Percentiles rank a stretch among this genome's conserved stretches.
phyloP scores from a whole-genome alignment of 2,329 filamentous ascomycete genomes.

The Aspergillus sp. region DNA sequence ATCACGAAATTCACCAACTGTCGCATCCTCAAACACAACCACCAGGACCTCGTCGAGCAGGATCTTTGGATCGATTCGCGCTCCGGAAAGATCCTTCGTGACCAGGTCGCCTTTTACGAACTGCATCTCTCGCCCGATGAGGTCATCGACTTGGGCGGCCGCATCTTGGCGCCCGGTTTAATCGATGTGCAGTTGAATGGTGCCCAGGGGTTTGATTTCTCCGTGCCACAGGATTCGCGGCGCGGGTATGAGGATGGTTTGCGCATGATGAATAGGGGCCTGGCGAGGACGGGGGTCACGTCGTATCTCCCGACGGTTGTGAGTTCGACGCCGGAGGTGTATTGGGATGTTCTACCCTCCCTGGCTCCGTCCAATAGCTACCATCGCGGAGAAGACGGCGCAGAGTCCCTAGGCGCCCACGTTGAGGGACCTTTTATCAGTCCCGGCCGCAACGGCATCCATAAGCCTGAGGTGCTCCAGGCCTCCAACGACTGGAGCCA shows the following conservation, averaged over 20 bases:
- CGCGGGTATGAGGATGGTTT: conserved; percentile 65
- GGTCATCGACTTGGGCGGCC: conserved; percentile 70
- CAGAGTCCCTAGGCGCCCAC: conserved; percentile 82
- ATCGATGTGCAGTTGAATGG: conserved; percentile 92
- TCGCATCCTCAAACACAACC: conserved; percentile 56
- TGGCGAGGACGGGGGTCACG: conserved; percentile 75
- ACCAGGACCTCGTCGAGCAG: conserved; percentile 56
- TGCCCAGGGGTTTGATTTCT: conserved; percentile 89
- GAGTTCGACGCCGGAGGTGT: conserved; percentile 71
- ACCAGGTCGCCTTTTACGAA: conserved; percentile 50
- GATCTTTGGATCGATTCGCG: conserved; percentile 84
- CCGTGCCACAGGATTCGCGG: conserved; percentile 59
- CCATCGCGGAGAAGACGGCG: conserved; percentile 57
- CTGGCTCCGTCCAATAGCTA: conserved; percentile 61
- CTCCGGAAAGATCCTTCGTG: conserved; percentile 73
- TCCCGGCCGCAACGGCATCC: conserved; percentile 76
- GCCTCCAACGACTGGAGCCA: conserved; percentile 57
- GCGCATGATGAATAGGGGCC: conserved; percentile 58
- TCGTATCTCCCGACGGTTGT: conserved; percentile 73
- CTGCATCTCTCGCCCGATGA: conserved; percentile 53
- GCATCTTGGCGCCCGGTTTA: conserved; percentile 75
- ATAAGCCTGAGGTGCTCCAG: conserved; percentile 64
- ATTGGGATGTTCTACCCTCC: conserved; percentile 70
- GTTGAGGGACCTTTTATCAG: conserved; percentile 85
- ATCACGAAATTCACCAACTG: conserved; percentile 90